Evolutionary conservation across 2,329 filamentous ascomycete genomes (phyloP), one percentile per base, ranked within the genome.

Genomic region (Colletotrichum filicis): DNA sequence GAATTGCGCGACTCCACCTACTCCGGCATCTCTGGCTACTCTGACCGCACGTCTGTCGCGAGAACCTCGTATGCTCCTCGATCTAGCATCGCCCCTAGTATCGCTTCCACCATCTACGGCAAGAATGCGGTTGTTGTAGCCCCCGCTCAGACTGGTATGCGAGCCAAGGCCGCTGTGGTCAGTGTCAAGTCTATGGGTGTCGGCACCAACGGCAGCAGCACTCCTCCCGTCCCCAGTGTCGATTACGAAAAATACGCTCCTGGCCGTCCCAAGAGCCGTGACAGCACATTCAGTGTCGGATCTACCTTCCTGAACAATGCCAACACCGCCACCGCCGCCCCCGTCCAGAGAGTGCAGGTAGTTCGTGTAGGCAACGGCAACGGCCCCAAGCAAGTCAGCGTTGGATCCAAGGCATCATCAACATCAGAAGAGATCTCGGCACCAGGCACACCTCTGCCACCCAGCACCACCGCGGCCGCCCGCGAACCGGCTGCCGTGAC

Each of bases 71-170:
- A 89, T 74, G 88, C 88, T 2, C 88, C 89, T 42, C 88, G 91
- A 69, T 92, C 89, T 61, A 95, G 94, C 79, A 93, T 98, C 75
- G 95, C 95, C 70, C 91, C 89, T 58, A 95, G 94, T 79, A 93
- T 98, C 75, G 95, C 95, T 4, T 98, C 95, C 1, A 98, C 96
- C 24, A 95, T 98, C 66, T 98, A 98, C 80, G 94, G 95, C 76
- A 96, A 95, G 85, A 95, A 97, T 79, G 95, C 94, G 19, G 91
- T 97, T 65, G 91, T 98, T 49, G 77, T 95, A 87, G 80, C 93
- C 87, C 93, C 95, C 1, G 95, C 95, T 0, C 95, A 97, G 79
- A 97, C 95, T 65, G 93, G 94, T 71, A 93, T 96, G 80, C 91
- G 95, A 74, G 94, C 93, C 75, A 97, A 97, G 83, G 95, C 97